Evolutionary conservation across 1,284 basidiomycete genomes (phyloP).

Genomic region (Blastosporella zonata): DNA sequence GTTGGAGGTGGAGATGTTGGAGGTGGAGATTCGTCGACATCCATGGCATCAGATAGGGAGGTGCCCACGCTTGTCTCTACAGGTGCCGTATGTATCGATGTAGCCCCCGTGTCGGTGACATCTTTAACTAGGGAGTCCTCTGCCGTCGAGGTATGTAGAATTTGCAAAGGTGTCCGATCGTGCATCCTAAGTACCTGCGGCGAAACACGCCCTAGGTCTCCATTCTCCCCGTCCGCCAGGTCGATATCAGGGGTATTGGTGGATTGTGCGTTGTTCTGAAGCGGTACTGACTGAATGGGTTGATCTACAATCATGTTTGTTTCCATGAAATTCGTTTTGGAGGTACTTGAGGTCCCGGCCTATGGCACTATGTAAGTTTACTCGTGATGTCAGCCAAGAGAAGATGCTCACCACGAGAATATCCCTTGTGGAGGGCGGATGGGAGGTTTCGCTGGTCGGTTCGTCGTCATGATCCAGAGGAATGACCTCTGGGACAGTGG

Average conservation of each 20-base stretch:
- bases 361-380: neutral
- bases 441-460: too few relatives aligned
- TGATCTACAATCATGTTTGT: neutral
- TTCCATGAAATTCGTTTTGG: neutral
- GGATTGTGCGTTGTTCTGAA: neutral
- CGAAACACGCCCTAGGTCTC: too few relatives aligned
- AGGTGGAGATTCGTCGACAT: neutral
- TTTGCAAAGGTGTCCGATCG: neutral
- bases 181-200: neutral
- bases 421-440: neutral
- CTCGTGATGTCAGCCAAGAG: neutral
- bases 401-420: constrained; percentile 1
- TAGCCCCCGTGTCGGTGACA: neutral
- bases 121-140: neutral
- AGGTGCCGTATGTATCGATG: too few relatives aligned
- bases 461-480: constrained; percentile 5
- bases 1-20: too few relatives aligned
- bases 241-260: constrained; percentile 7
- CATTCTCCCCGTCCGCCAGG: constrained; percentile 11
- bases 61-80: neutral
- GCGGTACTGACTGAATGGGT: neutral
- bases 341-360: neutral
- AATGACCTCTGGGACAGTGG: constrained; percentile 1
- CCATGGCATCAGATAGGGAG: neutral
- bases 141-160: neutral